A percentile compares a stretch with the other conserved stretches of the same genome.
Conservation (phyloP, 2,329 filamentous ascomycete species). For the Penicillium oxalicum region DNA sequence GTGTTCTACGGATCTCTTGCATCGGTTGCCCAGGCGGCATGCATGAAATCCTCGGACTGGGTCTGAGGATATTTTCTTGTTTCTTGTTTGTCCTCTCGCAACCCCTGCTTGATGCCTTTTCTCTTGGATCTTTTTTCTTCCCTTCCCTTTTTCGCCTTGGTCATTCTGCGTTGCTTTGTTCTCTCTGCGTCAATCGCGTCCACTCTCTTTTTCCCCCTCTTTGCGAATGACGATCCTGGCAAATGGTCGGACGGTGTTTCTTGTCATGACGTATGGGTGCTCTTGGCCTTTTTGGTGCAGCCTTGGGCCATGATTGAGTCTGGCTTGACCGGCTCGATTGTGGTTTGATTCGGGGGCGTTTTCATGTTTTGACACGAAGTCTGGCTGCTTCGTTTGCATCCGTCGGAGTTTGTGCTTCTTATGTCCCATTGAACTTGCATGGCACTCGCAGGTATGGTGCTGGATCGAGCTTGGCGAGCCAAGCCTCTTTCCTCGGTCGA, state of each 20-base stretch:
- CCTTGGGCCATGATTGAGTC: constrained; percentile 3
- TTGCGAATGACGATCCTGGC: constrained; percentile 5
- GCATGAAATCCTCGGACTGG: constrained; percentile 13
- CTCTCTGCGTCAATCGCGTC: not conserved
- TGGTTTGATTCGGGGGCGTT: not conserved
- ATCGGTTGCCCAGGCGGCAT: constrained; percentile 13
- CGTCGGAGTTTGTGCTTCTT: constrained; percentile 18
- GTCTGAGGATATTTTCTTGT: constrained; percentile 8
- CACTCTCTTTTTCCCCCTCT: not conserved
- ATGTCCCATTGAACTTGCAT: not conserved
- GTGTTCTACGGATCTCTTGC: constrained; percentile 9
- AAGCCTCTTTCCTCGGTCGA: not conserved
- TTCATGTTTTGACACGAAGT: not conserved
- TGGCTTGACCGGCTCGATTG: constrained; percentile 1
- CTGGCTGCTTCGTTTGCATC: constrained; percentile 13
- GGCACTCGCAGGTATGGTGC: constrained; percentile 1
- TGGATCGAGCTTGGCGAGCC: not conserved
- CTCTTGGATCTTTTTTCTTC: not conserved
- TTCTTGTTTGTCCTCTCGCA: constrained; percentile 9
- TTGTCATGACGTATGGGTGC: constrained; percentile 8
- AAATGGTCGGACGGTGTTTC: constrained; percentile 15
- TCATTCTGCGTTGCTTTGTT: constrained; percentile 3
- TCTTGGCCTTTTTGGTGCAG: not conserved
- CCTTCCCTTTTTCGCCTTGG: not conserved
- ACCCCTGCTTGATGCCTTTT: constrained; percentile 4